phyloP scores from a whole-genome alignment of 495 filamentous ascomycete genomes.

The Lepidopterella palustris region DNA sequence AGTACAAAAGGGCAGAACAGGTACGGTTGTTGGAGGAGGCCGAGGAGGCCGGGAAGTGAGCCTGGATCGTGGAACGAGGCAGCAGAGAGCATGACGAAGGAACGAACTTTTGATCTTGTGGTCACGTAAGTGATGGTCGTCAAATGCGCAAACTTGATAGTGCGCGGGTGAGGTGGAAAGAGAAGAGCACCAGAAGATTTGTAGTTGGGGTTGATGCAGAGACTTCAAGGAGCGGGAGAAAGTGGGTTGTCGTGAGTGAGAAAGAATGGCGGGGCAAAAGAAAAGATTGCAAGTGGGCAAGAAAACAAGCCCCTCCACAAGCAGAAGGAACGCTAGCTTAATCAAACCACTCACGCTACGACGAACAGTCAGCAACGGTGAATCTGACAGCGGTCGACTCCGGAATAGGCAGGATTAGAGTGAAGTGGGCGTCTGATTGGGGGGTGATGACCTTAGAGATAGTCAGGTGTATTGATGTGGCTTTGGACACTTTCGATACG shows the following conservation, averaged over 20 bases:
- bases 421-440: not conserved
- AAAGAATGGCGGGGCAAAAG: conserved; percentile 21
- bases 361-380: not conserved
- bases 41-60: conserved; percentile 13
- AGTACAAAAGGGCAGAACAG: conserved; percentile 9
- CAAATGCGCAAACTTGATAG: conserved; percentile 1
- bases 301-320: conserved; percentile 13
- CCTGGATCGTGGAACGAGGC: conserved; percentile 12
- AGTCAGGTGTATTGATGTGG: not conserved
- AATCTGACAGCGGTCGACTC: not conserved
- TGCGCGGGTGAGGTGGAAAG: not conserved
- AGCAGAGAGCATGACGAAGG: conserved; percentile 20
- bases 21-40: conserved; percentile 1
- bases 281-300: conserved; percentile 15
- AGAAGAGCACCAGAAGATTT: not conserved
- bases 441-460: not conserved
- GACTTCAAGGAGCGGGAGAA: not conserved
- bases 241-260: not conserved
- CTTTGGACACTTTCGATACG: not conserved
- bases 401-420: no score
- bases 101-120: conserved; percentile 28
- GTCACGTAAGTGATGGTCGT: conserved; percentile 2
- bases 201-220: not conserved
- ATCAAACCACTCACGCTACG: conserved; percentile 19
- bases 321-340: conserved; percentile 24